A percentile compares a stretch with the other conserved stretches of the same genome.
phyloP scores from a whole-genome alignment of 371 early-diverging fungal species.

The Rhizopus arrhizus region DNA sequence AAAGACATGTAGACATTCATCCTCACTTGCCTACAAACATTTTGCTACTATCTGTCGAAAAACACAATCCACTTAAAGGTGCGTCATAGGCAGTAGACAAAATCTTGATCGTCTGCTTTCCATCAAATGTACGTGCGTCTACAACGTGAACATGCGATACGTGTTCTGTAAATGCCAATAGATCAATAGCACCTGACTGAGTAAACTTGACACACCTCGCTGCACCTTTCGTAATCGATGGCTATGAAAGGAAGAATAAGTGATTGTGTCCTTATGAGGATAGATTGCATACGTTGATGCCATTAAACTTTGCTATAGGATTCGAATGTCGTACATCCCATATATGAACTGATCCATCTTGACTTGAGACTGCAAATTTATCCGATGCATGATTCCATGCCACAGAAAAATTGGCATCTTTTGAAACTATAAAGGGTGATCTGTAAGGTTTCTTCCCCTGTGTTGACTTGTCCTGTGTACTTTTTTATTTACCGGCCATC shows the following conservation, averaged over 20 bases:
- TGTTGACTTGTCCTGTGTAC: not conserved
- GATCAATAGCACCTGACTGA: slow-evolving; percentile 77
- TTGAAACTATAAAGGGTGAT: slow-evolving; percentile 18
- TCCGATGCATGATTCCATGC: slow-evolving; percentile 75
- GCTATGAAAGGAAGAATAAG: slow-evolving; percentile 18
- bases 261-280: too few species aligned
- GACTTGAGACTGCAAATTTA: slow-evolving; percentile 79
- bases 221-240: slow-evolving; percentile 77
- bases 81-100: slow-evolving; percentile 62
- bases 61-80: slow-evolving; percentile 79
- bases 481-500: slow-evolving; percentile 52
- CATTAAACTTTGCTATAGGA: slow-evolving; percentile 50
- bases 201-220: slow-evolving; percentile 85
- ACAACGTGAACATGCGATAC: slow-evolving; percentile 82
- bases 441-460: too few species aligned
- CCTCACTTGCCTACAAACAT: slow-evolving; percentile 74
- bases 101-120: slow-evolving; percentile 66
- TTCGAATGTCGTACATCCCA: slow-evolving; percentile 59
- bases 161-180: slow-evolving; percentile 85
- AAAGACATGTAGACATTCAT: not conserved
- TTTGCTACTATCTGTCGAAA: slow-evolving; percentile 73
- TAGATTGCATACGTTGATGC: slow-evolving; percentile 37
- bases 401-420: slow-evolving; percentile 40
- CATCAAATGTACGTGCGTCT: slow-evolving; percentile 83
- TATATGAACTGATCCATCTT: slow-evolving; percentile 83